A percentile compares a stretch with the other conserved stretches of the same genome.
Evolutionary conservation across 1,139 yeast genomes (phyloP).

Genomic region (Hyphopichia burtonii): DNA sequence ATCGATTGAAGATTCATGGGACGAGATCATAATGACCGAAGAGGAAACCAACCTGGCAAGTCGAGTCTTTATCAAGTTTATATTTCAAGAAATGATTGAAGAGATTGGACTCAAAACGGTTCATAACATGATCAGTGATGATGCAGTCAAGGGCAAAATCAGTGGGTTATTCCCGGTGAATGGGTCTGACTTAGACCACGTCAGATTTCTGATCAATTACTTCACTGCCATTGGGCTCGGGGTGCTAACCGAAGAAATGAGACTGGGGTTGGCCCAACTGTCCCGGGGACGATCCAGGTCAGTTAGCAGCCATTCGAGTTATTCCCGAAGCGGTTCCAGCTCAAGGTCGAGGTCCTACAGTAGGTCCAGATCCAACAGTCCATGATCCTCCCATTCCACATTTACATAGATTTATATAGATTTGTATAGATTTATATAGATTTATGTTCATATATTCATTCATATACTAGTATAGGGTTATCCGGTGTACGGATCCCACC

Average conservation of each 20-base stretch:
- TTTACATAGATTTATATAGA: too few relatives aligned
- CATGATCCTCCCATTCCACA: too few relatives aligned
- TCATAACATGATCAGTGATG: conserved; percentile 46
- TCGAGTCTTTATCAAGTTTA: conserved; percentile 76
- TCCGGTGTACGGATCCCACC: too few relatives aligned
- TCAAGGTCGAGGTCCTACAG: conserved; percentile 11
- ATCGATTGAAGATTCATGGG: conserved; percentile 51
- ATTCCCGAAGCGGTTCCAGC: too few relatives aligned
- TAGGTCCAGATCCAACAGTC: conserved; percentile 6
- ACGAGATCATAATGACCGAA: conserved; percentile 62
- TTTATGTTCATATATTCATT: too few relatives aligned
- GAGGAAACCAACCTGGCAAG: conserved; percentile 73
- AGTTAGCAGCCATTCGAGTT: too few relatives aligned
- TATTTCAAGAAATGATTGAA: conserved; percentile 77
- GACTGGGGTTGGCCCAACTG: conserved; percentile 60
- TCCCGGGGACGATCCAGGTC: too few relatives aligned
- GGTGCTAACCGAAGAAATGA: conserved; percentile 75
- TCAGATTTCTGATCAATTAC: conserved; percentile 80
- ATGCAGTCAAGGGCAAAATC: conserved; percentile 45
- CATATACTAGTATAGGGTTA: too few relatives aligned
- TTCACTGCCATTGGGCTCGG: conserved; percentile 95
- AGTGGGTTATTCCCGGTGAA: conserved; percentile 50
- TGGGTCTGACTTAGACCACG: conserved; percentile 53
- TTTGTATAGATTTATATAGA: too few relatives aligned
- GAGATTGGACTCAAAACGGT: conserved; percentile 65